Conservation (phyloP, 371 early-diverging fungal species). For the Mortierella sp. region DNA sequence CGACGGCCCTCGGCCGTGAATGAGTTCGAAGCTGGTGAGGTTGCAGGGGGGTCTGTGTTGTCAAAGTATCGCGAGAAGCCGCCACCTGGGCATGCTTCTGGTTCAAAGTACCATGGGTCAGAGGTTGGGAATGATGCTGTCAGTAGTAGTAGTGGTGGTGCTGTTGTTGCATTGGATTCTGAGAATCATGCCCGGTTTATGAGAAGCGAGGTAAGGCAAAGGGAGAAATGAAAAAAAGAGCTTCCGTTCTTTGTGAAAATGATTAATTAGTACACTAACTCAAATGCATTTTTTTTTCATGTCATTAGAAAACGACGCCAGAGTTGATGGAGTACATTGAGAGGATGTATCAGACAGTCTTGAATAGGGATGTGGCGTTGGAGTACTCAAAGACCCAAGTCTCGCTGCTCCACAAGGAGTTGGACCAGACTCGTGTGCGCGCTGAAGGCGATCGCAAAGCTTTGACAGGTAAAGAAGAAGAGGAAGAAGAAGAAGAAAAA, state of each 20-base stretch:
- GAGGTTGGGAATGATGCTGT: neutral
- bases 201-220: slow-evolving; percentile 23
- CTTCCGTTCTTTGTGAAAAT: neutral
- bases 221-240: neutral
- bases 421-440: slow-evolving; percentile 12
- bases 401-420: slow-evolving; percentile 22
- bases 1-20: slow-evolving; percentile 23
- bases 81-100: neutral
- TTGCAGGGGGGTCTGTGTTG: neutral
- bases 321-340: slow-evolving; percentile 33
- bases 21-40: slow-evolving; percentile 1
- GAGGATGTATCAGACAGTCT: slow-evolving; percentile 29
- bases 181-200: slow-evolving; percentile 19
- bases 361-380: slow-evolving; percentile 24
- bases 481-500: too few species aligned
- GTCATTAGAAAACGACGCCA: slow-evolving; percentile 6
- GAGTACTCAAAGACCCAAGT: slow-evolving; percentile 23
- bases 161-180: slow-evolving; percentile 9
- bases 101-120: neutral
- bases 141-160: neutral
- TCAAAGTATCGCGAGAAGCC: neutral
- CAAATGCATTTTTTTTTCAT: neutral
- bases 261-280: too few species aligned
- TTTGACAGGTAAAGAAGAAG: slow-evolving; percentile 30
- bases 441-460: slow-evolving; percentile 22